Conservation (phyloP, 1,284 basidiomycete genomes). For the Ustilago bromivora region DNA sequence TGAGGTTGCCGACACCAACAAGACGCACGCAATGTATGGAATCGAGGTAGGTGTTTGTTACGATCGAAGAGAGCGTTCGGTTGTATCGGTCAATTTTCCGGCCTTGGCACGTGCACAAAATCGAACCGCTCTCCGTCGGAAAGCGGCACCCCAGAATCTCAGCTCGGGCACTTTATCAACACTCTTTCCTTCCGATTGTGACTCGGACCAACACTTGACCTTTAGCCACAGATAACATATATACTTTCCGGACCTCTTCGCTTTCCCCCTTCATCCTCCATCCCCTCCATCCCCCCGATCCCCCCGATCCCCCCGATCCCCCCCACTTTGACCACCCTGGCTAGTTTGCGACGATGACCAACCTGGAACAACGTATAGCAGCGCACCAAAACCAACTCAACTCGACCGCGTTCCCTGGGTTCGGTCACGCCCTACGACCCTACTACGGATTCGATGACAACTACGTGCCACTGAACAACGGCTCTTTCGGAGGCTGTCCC, state of each 20-base stretch:
- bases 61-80: neutral
- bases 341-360: neutral
- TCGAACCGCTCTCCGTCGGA: neutral
- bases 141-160: slow-evolving; percentile 3
- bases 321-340: neutral
- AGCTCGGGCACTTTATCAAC: neutral
- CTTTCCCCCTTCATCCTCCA: neutral
- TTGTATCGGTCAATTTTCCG: slow-evolving; percentile 12
- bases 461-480: slow-evolving; percentile 50
- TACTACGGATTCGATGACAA: slow-evolving; percentile 40
- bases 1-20: neutral
- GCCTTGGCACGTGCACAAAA: slow-evolving; percentile 10
- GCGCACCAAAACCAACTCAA: slow-evolving; percentile 17
- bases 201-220: slow-evolving; percentile 4
- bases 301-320: neutral
- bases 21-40: no score
- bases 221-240: neutral
- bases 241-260: neutral
- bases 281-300: neutral
- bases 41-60: no score
- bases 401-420: slow-evolving; percentile 35
- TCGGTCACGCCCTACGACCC: slow-evolving; percentile 29
- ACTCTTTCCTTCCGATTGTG: neutral
- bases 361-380: slow-evolving; percentile 23
- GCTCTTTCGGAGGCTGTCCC: slow-evolving; percentile 49